Evolutionary conservation across 176 grass and related monocot species (phyloP), one percentile per base, ranked within the genome.

Genomic region (Juncus effusus): DNA sequence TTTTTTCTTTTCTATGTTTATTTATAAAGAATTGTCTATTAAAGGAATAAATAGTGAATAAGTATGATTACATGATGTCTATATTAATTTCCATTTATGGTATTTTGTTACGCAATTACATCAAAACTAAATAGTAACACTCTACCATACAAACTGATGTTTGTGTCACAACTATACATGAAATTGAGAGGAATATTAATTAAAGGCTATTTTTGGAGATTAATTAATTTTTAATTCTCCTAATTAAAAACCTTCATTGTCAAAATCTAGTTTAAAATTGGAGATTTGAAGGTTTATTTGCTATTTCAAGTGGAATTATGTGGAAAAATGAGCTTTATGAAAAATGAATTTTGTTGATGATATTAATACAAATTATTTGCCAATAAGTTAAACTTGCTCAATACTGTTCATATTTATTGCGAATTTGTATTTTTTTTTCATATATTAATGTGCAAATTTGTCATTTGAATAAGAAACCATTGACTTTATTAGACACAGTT

Each of bases 71-170:
- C 19, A 28, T 28, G 19, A 28, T 28, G 36, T 28, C 13, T 57
- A 54, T 36, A 57, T 53, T 42, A 16, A 70, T 40, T 42, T 55
- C 67, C 14, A 15, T 40, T 69, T 19, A 67, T 40, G 65, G 16
- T 3, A 52, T 53, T 40, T 69, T 12, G 65, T 54, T 55, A 38
- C 53, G 13, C 28, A 55, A 54, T 69, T 13, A 69, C 50, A 55
- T 69, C 65, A 69, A 55, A 9, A 9, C 13, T 67, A 50, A 36
- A 35, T 50, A 35, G 44, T 69, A 51, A 3, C 52, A 13, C 19
- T 5, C 28, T 38, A 54, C 28, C 49, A 14, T 3, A 38, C 44
- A 16, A 40, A 54, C 10, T 69, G 36, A 39, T 56, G 12, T 16
- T 16, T 51, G n/a, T 36, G 14, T 65, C 19, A 19, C 63, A 50